These are phyloP conservation scores for Penicillium hesseltinei DNA, from an alignment of 2,329 filamentous ascomycete species.

Conservation along the genomic window DNA sequence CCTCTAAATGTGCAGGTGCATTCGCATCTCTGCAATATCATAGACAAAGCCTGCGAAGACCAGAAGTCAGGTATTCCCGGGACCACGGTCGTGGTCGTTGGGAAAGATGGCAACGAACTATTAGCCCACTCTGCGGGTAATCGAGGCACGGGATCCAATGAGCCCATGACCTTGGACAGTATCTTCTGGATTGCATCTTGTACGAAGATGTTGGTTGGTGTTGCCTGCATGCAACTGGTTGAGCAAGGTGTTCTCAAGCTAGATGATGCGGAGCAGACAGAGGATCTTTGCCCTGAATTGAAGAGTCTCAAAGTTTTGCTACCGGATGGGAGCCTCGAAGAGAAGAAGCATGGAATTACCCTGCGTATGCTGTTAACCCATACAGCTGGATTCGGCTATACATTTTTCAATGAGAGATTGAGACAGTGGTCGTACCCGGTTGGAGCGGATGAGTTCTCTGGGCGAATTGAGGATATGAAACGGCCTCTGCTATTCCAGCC, in stretches of 20 bases:
- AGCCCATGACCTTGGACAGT: slow-evolving; percentile 49
- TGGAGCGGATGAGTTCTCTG: slow-evolving; percentile 59
- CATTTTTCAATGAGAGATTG: slow-evolving; percentile 53
- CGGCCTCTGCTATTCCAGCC: slow-evolving; percentile 62
- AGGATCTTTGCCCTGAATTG: slow-evolving; percentile 46
- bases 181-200: slow-evolving; percentile 58
- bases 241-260: slow-evolving; percentile 44
- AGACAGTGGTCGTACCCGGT: slow-evolving; percentile 49
- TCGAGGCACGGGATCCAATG: slow-evolving; percentile 40
- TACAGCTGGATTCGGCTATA: slow-evolving; percentile 57
- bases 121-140: slow-evolving; percentile 2
- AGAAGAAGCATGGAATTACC: slow-evolving; percentile 53
- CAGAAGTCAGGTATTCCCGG: slow-evolving; percentile 4
- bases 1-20: neutral
- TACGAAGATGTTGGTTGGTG: slow-evolving; percentile 46
- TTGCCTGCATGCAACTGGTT: slow-evolving; percentile 51
- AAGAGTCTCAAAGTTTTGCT: slow-evolving; percentile 43
- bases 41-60: slow-evolving; percentile 14
- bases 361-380: slow-evolving; percentile 59
- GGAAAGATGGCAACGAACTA: slow-evolving; percentile 4
- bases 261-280: slow-evolving; percentile 42
- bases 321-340: slow-evolving; percentile 34
- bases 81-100: neutral
- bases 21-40: neutral
- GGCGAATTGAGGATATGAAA: slow-evolving; percentile 52